Evolutionary conservation across 1,284 basidiomycete species (phyloP), one percentile per base, ranked within the genome.

Genomic region (Ganoderma resinaceum): DNA sequence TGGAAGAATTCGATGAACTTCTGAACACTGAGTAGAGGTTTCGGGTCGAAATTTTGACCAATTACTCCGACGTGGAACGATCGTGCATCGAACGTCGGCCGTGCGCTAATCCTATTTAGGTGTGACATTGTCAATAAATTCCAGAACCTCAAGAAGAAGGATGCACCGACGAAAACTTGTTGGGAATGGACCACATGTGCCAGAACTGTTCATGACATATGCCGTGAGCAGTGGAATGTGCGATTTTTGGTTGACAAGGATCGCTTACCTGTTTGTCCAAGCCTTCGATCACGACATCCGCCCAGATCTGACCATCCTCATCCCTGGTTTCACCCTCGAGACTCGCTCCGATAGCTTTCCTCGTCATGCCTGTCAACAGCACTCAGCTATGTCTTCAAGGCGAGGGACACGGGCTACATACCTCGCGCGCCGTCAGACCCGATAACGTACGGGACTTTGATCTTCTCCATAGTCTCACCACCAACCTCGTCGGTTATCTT

Each of bases 341-440:
- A 0, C 70, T 73, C 1, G 80, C 67, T 2, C 76, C 79, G 3
- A 80, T 72, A 12, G 71, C 66, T 66, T 77, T 80, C 29, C 80
- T 65, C 1, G 73, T 73, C 11, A 72, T 63, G 38, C 80, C 80
- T 80, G 31, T 46, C n/a, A 23, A 11, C 20, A 16, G 43, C 2
- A n/a, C 8, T 46, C 43, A n/a, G 20, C 2, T 23, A 23, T 26
- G 8, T 40, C 20, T 18, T 23, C 58, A 46, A 11, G 5, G 31
- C 14, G 8, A n/a, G 53, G 18, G n/a, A 7, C 12, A 46, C 20
- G 16, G 29, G 7, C 2, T 12, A 52, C 64, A 57, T 6, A 81
- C 81, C 79, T 74, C 73, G 75, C 9, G 78, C 82, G 14, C 82
- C 82, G 70, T 84, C 82, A 0, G 81, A 74, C 1, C 82, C 82